These are phyloP conservation scores for Didymella keratinophila DNA, from an alignment of 2,329 filamentous ascomycete species.

Conservation along the genomic window DNA sequence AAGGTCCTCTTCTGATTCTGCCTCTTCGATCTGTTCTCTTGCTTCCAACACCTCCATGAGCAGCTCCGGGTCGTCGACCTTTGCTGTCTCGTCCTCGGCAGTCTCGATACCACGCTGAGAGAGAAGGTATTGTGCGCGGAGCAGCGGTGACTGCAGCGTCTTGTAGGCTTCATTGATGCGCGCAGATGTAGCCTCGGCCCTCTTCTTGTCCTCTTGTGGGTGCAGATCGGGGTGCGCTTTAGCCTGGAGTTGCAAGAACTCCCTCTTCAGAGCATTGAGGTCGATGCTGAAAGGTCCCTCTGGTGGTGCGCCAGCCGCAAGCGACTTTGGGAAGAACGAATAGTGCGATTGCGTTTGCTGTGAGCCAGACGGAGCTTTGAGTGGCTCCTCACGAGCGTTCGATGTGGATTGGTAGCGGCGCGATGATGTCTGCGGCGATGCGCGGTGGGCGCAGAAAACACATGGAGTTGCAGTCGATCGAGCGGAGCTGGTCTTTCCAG, in stretches of 20 bases:
- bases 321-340: conserved; percentile 82
- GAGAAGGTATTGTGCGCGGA: conserved; percentile 88
- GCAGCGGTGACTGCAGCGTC: conserved; percentile 79
- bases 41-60: conserved; percentile 83
- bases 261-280: conserved; percentile 72
- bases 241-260: conserved; percentile 86
- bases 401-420: conserved; percentile 39
- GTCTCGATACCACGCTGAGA: conserved; percentile 76
- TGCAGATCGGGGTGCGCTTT: conserved; percentile 76
- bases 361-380: conserved; percentile 21
- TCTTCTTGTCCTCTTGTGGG: conserved; percentile 58
- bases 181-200: conserved; percentile 79
- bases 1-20: conserved; percentile 68
- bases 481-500: conserved; percentile 25
- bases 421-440: conserved; percentile 16
- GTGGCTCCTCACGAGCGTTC: conserved; percentile 27
- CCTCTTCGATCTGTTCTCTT: conserved; percentile 66
- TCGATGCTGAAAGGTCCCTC: conserved; percentile 78
- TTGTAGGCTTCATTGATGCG: conserved; percentile 92
- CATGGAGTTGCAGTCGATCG: conserved; percentile 33
- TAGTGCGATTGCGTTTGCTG: conserved; percentile 69
- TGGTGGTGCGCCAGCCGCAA: conserved; percentile 81
- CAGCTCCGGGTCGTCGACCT: conserved; percentile 73
- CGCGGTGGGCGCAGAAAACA: conserved; percentile 33
- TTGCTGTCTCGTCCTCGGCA: conserved; percentile 77